These are phyloP conservation scores for Ilex paraguariensis DNA, from an alignment of 305 asterid species.

Conservation along the genomic window DNA sequence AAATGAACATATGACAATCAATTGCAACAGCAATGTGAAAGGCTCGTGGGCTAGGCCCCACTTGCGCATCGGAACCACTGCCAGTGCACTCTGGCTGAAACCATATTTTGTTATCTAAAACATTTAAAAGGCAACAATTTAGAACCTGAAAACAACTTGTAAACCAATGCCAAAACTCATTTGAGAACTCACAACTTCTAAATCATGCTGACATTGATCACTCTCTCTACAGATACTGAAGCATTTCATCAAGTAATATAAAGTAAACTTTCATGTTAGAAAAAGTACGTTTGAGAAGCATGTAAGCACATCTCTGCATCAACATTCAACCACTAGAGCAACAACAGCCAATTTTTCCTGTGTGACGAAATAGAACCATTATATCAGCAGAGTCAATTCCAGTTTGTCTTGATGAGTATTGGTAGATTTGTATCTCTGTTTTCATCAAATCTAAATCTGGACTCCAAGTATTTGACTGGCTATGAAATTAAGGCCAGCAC, in stretches of 20 bases:
- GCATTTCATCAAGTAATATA: background rate
- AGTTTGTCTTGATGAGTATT: too few species aligned
- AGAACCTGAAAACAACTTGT: background rate
- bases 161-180: background rate
- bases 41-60: constrained; percentile 86
- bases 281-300: background rate
- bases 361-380: too few species aligned
- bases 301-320: too few species aligned
- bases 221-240: background rate
- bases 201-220: background rate
- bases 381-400: too few species aligned
- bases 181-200: background rate
- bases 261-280: background rate
- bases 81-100: constrained; percentile 88
- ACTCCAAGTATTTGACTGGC: too few species aligned
- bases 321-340: too few species aligned
- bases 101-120: constrained; percentile 84
- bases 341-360: too few species aligned
- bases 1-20: constrained; percentile 93
- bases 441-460: too few species aligned
- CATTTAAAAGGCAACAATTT: constrained; percentile 17
- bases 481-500: too few species aligned
- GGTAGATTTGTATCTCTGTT: too few species aligned
- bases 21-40: constrained; percentile 83
- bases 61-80: constrained; percentile 67